Evolutionary conservation across 2,329 filamentous ascomycete species (phyloP).

Genomic region (Cercospora citrullina): DNA sequence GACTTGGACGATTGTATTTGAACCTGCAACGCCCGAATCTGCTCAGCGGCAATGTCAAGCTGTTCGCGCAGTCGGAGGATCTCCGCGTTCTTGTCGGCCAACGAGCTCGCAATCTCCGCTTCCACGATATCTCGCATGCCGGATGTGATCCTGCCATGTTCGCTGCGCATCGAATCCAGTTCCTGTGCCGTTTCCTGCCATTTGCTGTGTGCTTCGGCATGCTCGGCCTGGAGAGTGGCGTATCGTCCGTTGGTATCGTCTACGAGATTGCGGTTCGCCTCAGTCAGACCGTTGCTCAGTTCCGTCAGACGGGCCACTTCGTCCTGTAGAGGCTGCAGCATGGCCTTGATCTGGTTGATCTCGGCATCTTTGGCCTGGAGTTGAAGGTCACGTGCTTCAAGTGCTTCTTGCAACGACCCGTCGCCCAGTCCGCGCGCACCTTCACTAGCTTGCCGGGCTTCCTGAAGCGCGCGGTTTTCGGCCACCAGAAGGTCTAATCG

Average conservation of each 20-base stretch:
- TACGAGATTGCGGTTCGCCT: slow-evolving; percentile 74
- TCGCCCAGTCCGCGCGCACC: slow-evolving; percentile 46
- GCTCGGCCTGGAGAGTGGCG: slow-evolving; percentile 65
- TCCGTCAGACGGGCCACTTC: slow-evolving; percentile 80
- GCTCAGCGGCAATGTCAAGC: slow-evolving; percentile 68
- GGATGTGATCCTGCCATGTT: slow-evolving; percentile 62
- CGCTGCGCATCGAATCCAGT: slow-evolving; percentile 65
- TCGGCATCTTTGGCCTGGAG: slow-evolving; percentile 82
- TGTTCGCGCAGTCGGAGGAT: slow-evolving; percentile 75
- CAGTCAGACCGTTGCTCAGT: slow-evolving; percentile 76
- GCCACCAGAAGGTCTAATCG: slow-evolving; percentile 79
- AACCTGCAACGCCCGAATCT: slow-evolving; percentile 60
- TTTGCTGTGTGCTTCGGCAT: slow-evolving; percentile 55
- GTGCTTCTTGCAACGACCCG: slow-evolving; percentile 50
- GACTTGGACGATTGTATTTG: slow-evolving; percentile 57
- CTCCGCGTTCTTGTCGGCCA: slow-evolving; percentile 82
- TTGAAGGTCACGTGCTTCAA: slow-evolving; percentile 66
- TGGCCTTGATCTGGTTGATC: slow-evolving; percentile 72
- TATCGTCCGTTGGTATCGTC: slow-evolving; percentile 74
- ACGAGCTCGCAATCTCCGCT: slow-evolving; percentile 61
- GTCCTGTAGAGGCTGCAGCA: slow-evolving; percentile 75
- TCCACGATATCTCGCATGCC: slow-evolving; percentile 64
- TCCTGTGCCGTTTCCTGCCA: slow-evolving; percentile 63
- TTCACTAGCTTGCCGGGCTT: slow-evolving; percentile 50
- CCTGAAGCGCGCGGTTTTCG: slow-evolving; percentile 78